Conservation (phyloP, 192 early-diverging fungal species). For the Backusella tuberculispora region DNA sequence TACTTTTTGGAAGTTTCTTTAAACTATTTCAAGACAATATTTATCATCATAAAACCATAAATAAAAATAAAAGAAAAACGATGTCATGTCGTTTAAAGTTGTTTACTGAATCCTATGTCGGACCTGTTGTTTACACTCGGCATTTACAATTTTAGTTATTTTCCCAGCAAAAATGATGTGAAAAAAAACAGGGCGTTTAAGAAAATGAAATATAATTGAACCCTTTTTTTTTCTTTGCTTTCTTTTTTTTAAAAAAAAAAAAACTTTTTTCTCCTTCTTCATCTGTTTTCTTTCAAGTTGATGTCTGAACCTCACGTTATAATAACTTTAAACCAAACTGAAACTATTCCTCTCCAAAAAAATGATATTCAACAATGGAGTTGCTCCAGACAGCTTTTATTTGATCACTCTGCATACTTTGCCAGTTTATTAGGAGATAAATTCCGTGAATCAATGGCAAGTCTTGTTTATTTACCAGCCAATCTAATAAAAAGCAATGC, state of each 20-base stretch:
- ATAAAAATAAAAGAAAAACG: too few relatives aligned
- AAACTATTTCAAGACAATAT: too few relatives aligned
- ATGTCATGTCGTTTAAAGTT: too few relatives aligned
- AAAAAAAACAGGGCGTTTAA: too few relatives aligned
- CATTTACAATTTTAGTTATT: too few relatives aligned
- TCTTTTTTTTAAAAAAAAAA: too few relatives aligned
- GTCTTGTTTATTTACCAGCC: constrained; percentile 14
- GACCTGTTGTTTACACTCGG: too few relatives aligned
- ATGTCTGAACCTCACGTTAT: constrained; percentile 12
- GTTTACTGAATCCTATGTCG: too few relatives aligned
- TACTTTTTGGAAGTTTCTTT: too few relatives aligned
- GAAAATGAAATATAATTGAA: neutral
- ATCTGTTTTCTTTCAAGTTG: neutral
- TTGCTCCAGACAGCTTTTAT: constrained; percentile 16
- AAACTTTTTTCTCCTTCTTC: constrained; percentile 7
- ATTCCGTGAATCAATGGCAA: constrained; percentile 28
- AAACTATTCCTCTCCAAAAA: neutral
- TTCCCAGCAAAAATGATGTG: too few relatives aligned
- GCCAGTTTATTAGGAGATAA: constrained; percentile 30
- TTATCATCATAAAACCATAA: too few relatives aligned
- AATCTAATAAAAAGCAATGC: constrained; percentile 13
- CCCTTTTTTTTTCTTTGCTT: neutral
- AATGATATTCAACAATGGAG: neutral
- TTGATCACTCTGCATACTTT: constrained; percentile 35
- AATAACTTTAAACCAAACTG: neutral